Evolutionary conservation across 306 rosid species (phyloP).

Genomic region (Dalbergia oliveri): DNA sequence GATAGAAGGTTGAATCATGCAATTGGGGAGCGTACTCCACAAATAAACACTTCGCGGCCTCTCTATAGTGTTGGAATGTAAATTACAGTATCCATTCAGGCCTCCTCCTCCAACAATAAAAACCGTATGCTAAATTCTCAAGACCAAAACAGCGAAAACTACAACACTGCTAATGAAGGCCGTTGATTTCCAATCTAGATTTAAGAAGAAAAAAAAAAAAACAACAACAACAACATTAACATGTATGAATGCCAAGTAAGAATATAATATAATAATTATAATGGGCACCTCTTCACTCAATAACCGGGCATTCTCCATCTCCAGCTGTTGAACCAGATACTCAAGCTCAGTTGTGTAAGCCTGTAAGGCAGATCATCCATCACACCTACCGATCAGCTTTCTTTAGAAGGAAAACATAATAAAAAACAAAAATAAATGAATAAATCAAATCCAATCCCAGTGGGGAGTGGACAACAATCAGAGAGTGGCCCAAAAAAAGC

Average conservation of each 20-base stretch:
- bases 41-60: neutral
- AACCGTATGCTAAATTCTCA: neutral
- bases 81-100: neutral
- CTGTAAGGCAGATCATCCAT: constrained; percentile 46
- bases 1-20: constrained; percentile 17
- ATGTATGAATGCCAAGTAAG: neutral
- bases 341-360: constrained; percentile 91
- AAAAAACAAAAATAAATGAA: neutral
- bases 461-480: neutral
- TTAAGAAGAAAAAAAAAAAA: neutral
- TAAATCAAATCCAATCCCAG: neutral
- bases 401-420: neutral
- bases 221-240: neutral
- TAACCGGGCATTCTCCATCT: constrained; percentile 72
- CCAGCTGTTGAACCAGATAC: constrained; percentile 70
- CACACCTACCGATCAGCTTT: neutral
- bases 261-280: neutral
- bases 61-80: neutral
- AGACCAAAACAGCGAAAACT: constrained; percentile 9
- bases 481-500: neutral
- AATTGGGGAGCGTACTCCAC: neutral
- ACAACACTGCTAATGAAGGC: neutral
- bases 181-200: neutral
- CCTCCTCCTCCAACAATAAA: neutral
- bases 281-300: constrained; percentile 68